Evolutionary conservation across 2,329 filamentous ascomycete species (phyloP).

Genomic region (Colletotrichum phormii): DNA sequence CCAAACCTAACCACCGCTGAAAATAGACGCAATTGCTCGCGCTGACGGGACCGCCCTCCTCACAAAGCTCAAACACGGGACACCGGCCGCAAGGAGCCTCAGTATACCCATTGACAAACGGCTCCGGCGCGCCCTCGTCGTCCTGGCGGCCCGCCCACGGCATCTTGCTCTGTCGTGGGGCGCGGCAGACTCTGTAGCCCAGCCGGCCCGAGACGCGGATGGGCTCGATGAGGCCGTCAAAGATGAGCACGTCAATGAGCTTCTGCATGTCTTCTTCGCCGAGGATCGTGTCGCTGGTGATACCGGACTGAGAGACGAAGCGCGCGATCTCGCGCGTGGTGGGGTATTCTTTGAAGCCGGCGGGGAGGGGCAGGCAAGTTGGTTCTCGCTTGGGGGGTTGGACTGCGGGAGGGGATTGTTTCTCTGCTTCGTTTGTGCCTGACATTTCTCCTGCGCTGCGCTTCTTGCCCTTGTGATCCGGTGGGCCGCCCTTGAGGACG

Average conservation of each 20-base stretch:
- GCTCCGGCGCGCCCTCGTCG: constrained; percentile 52
- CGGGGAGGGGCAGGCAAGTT: constrained; percentile 64
- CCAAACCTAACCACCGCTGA: constrained; percentile 78
- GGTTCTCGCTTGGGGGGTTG: constrained; percentile 48
- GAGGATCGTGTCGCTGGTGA: constrained; percentile 79
- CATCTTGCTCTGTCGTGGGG: constrained; percentile 57
- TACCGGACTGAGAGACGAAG: constrained; percentile 74
- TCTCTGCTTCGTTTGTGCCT: constrained; percentile 43
- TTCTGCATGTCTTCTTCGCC: constrained; percentile 83
- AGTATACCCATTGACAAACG: constrained; percentile 78
- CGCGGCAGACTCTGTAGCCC: constrained; percentile 65
- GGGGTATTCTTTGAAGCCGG: constrained; percentile 82
- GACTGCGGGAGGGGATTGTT: constrained; percentile 39
- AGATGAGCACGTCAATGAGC: constrained; percentile 88
- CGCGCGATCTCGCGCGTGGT: constrained; percentile 82
- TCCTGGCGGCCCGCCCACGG: constrained; percentile 53
- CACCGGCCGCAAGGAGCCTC: constrained; percentile 92
- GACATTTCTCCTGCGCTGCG: constrained; percentile 61
- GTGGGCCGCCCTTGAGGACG: constrained; percentile 60
- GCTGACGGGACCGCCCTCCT: constrained; percentile 89
- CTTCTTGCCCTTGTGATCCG: constrained; percentile 60
- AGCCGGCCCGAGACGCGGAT: constrained; percentile 61
- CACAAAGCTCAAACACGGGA: constrained; percentile 92
- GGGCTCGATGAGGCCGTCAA: constrained; percentile 84
- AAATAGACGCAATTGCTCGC: constrained; percentile 94